These are phyloP conservation scores for Debaryomycetaceae sp. DNA, from an alignment of 1,139 yeast species.

Conservation along the genomic window DNA sequence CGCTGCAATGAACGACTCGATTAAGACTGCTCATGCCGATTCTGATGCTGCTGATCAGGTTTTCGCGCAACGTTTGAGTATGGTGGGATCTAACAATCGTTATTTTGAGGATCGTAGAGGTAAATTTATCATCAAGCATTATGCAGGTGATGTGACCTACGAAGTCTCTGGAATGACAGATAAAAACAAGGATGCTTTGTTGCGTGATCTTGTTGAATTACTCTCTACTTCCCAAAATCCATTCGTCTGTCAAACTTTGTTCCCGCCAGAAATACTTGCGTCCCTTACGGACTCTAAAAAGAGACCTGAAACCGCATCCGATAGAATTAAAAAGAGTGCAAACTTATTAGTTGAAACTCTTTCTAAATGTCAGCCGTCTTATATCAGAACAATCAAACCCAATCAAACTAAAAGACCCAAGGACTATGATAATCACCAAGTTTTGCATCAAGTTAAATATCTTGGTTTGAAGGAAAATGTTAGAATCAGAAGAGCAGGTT, in stretches of 20 bases:
- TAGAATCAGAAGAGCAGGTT: conserved; percentile 97
- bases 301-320: conserved; percentile 97
- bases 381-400: conserved; percentile 97
- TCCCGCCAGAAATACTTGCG: conserved; percentile 63
- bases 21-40: conserved; percentile 98
- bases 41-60: conserved; percentile 96
- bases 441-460: conserved; percentile 92
- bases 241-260: conserved; percentile 59
- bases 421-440: conserved; percentile 87
- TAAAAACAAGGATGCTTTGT: conserved; percentile 92
- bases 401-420: conserved; percentile 89
- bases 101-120: conserved; percentile 89
- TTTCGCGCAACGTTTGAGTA: conserved; percentile 85
- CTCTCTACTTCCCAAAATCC: conserved; percentile 67
- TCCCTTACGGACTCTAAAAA: conserved; percentile 71
- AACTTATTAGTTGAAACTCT: conserved; percentile 86
- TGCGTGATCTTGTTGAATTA: conserved; percentile 81
- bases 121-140: conserved; percentile 89
- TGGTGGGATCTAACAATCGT: conserved; percentile 73
- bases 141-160: conserved; percentile 97
- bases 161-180: conserved; percentile 92
- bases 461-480: conserved; percentile 96
- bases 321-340: conserved; percentile 89
- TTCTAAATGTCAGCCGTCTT: conserved; percentile 88
- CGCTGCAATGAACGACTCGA: conserved; percentile 94